Evolutionary conservation across 2,329 filamentous ascomycete species (phyloP), one percentile per base, ranked within the genome.

Genomic region (Fusarium setosum): DNA sequence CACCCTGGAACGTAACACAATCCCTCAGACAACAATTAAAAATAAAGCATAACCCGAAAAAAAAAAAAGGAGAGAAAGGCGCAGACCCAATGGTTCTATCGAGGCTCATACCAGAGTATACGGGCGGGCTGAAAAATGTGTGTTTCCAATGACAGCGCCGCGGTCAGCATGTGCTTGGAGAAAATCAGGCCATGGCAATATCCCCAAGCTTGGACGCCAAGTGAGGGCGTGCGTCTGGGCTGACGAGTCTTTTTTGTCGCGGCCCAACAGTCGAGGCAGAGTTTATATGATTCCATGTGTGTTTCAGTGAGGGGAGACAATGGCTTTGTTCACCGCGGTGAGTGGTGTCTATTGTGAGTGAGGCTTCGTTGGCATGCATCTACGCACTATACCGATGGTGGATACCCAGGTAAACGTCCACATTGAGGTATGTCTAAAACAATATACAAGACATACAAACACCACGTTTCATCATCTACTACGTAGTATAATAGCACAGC

Each of bases 161-260:
- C 45, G 47, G 54, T 62, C 56, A 68, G 67, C 66, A 61, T 71
- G 64, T 67, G 64, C 59, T 67, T 53, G 50, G 51, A 57, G 51
- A 57, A 59, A 38, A 72, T 72, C 69, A 72, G 69, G 48, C 69
- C 69, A 71, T 72, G 51, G n/a, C 53, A 64, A 70, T 67, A 58
- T 61, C 50, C 55, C 9, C 3, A 54, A 71, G 59, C 59, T 62
- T 67, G 50, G 49, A 61, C 58, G 69, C 67, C 69, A 71, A 71
- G 69, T 58, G 56, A 49, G 66, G 50, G 50, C 59, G 57, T 66
- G 65, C 59, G 56, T 50, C 50, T 37, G 31, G 48, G 58, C 66
- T 69, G 56, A 59, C 21, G 41, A 56, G 38, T 59, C 32, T 47
- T 2, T 18, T 17, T 20, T 49, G 54, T 37, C 37, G 32, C 47